Percentiles rank a stretch among this genome's conserved stretches.
phyloP scores from a whole-genome alignment of 2,329 filamentous ascomycete genomes.

The Xylaria sp. region DNA sequence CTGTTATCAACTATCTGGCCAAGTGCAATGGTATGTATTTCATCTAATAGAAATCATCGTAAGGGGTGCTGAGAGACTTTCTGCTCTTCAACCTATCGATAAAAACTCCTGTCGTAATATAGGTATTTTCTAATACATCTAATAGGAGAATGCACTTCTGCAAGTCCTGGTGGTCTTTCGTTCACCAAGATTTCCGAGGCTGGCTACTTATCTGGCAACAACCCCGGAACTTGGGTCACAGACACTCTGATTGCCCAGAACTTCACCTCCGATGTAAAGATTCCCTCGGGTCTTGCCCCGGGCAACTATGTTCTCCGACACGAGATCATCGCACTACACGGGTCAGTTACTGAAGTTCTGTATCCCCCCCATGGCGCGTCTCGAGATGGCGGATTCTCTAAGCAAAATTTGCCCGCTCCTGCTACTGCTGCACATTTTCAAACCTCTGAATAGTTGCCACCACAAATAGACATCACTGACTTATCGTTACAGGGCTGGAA shows the following conservation, averaged over 20 bases:
- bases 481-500: slow-evolving; percentile 41
- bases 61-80: background rate
- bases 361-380: too few relatives aligned
- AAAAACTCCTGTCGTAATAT: too few relatives aligned
- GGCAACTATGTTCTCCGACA: slow-evolving; percentile 58
- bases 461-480: too few relatives aligned
- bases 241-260: slow-evolving; percentile 53
- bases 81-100: too few relatives aligned
- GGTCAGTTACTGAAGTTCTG: too few relatives aligned
- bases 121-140: background rate
- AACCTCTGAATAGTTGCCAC: too few relatives aligned
- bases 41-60: too few relatives aligned
- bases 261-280: slow-evolving; percentile 51
- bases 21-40: slow-evolving; percentile 35
- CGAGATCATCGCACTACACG: slow-evolving; percentile 58
- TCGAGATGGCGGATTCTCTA: too few relatives aligned
- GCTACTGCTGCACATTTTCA: too few relatives aligned
- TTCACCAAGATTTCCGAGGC: slow-evolving; percentile 41
- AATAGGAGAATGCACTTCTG: slow-evolving; percentile 40
- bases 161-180: slow-evolving; percentile 36
- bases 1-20: slow-evolving; percentile 46
- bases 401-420: too few relatives aligned
- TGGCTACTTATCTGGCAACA: slow-evolving; percentile 36
- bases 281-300: slow-evolving; percentile 48
- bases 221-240: slow-evolving; percentile 43